Conservation (phyloP, 371 early-diverging fungal genomes). For the Saksenaea oblongispora region DNA sequence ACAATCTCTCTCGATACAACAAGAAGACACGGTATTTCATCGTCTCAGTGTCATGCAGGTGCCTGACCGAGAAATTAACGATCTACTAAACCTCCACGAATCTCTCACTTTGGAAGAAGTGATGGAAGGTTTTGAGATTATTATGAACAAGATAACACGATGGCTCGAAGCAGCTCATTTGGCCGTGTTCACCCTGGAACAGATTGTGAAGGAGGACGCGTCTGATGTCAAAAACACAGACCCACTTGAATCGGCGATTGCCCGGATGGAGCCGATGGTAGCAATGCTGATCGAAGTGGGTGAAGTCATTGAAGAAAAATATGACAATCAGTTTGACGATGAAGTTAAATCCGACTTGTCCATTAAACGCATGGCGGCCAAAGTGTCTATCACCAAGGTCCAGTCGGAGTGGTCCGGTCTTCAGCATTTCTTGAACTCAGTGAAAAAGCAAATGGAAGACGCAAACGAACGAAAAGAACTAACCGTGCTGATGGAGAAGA, state of each 20-base stretch:
- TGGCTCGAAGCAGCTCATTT: constrained; percentile 45
- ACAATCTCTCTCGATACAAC: constrained; percentile 1
- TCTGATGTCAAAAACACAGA: constrained; percentile 11
- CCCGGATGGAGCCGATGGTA: constrained; percentile 23
- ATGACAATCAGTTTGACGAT: constrained; percentile 25
- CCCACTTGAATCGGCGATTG: constrained; percentile 19
- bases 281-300: constrained; percentile 15
- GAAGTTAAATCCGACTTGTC: constrained; percentile 7
- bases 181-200: constrained; percentile 39
- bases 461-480: constrained; percentile 19
- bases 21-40: neutral
- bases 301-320: constrained; percentile 29
- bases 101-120: constrained; percentile 10
- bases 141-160: constrained; percentile 21
- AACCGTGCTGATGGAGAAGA: constrained; percentile 26
- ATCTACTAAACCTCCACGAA: constrained; percentile 16
- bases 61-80: constrained; percentile 25
- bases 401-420: constrained; percentile 54
- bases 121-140: constrained; percentile 16
- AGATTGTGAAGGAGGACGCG: constrained; percentile 31
- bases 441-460: constrained; percentile 24
- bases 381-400: constrained; percentile 32
- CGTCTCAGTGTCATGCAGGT: constrained; percentile 5
- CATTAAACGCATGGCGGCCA: constrained; percentile 19
- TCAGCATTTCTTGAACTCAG: constrained; percentile 40